Evolutionary conservation across 495 filamentous ascomycete genomes (phyloP), one percentile per base, ranked within the genome.

Genomic region (Darksidea phi): DNA sequence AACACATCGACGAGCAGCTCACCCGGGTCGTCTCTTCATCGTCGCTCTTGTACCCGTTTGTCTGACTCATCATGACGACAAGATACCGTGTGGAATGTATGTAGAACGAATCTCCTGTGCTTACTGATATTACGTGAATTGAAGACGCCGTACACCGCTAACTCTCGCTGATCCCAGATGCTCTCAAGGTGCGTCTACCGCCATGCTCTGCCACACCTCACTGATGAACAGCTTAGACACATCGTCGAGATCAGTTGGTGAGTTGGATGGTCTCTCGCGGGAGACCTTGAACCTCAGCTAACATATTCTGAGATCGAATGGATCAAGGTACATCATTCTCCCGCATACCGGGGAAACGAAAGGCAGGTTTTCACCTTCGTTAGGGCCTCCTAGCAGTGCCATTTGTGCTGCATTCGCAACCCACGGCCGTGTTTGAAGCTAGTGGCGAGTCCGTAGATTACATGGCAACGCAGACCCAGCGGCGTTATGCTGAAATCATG

Each of bases 341-440:
- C 18, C 37, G 26, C 18, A 25, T 26, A 11, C 18, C 43, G n/a
- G 13, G 47, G 1, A 24, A 10, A n/a, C 36, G 34, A 11, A 37
- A 37, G 10, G 13, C 56, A 5, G 7, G 17, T 24, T 28, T 37
- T 51, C 32, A 63, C 21, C 21, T 48, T n/a, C 12, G 25, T 71
- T 82, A 95, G 78, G 94, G 91, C 28, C 81, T 98, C 0, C 79
- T 98, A 2, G 95, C 95, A 0, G 93, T 97, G 0, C 95, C 95
- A 0, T 99, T 99, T 70, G 93, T 99, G 49, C 83, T 99, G 48
- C 91, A 96, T 72, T 96, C 91, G 11, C 91, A 97, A 72, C 95
- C 95, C 6, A 93, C 90, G 0, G 88, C 89, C 15, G 80, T 89
- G 28, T 90, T 88, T 61, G 83, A 89, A 48, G 74, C 81, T 23